Percentiles rank a stretch among this genome's conserved stretches.
phyloP scores from a whole-genome alignment of 2,329 filamentous ascomycete species.

The Colletotrichum camelliae region DNA sequence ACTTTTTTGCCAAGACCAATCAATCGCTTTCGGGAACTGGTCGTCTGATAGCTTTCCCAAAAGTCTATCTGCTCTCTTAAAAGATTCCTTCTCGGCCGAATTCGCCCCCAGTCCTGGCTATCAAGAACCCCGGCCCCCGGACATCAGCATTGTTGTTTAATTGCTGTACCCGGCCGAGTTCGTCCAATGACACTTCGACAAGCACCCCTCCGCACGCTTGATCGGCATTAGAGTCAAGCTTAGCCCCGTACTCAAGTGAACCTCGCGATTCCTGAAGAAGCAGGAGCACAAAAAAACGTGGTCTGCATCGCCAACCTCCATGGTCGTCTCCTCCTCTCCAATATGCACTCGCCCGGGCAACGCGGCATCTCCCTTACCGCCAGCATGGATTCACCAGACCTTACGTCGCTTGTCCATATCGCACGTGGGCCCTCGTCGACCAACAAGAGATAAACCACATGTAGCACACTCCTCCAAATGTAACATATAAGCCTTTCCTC shows the following conservation, averaged over 20 bases:
- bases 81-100: background rate
- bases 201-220: background rate
- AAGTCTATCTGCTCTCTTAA: background rate
- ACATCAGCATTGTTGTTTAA: background rate
- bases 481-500: background rate
- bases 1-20: background rate
- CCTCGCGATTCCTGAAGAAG: conserved; percentile 18
- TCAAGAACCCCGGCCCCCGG: background rate
- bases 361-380: background rate
- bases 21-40: background rate
- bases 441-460: background rate
- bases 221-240: background rate
- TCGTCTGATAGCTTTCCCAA: background rate
- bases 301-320: background rate
- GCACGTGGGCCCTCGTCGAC: background rate
- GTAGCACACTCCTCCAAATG: background rate
- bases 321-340: background rate
- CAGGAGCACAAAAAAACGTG: conserved; percentile 2
- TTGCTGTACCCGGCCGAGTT: background rate
- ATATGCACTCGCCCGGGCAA: background rate
- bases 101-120: background rate
- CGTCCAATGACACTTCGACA: background rate
- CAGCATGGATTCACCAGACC: background rate
- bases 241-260: conserved; percentile 2
- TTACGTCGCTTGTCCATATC: background rate